phyloP scores from a whole-genome alignment of 192 early-diverging fungal genomes.

The Podila clonocystis region DNA sequence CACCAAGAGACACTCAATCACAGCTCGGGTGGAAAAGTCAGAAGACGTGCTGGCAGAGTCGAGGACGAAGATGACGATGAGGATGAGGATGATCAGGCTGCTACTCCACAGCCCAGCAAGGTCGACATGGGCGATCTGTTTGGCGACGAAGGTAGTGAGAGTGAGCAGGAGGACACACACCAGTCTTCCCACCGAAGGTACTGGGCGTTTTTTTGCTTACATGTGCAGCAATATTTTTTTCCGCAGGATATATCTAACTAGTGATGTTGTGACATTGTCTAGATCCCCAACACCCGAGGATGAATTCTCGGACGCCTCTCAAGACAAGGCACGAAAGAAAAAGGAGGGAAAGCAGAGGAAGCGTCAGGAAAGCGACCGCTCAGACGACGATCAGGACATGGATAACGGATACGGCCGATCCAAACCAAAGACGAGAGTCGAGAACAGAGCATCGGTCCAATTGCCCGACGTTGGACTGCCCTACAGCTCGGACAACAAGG shows the following conservation, averaged over 20 bases:
- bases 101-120: neutral
- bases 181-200: conserved; percentile 18
- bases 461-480: conserved; percentile 42
- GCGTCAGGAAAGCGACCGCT: conserved; percentile 14
- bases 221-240: neutral
- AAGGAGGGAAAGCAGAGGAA: conserved; percentile 38
- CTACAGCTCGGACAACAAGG: conserved; percentile 41
- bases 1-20: neutral
- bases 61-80: conserved; percentile 42
- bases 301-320: conserved; percentile 36
- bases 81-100: conserved; percentile 16
- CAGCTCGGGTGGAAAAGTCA: conserved; percentile 12
- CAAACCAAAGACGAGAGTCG: conserved; percentile 19
- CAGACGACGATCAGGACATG: conserved; percentile 25
- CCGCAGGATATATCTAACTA: neutral
- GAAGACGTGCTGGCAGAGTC: conserved; percentile 28
- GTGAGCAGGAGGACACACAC: conserved; percentile 18
- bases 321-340: conserved; percentile 18
- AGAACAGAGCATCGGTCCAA: conserved; percentile 31
- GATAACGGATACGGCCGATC: conserved; percentile 26
- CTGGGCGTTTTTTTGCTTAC: neutral
- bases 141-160: conserved; percentile 37
- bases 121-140: conserved; percentile 28
- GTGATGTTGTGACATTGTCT: neutral
- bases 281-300: conserved; percentile 37